Evolutionary conservation across 169 alveolate genomes (phyloP), one percentile per base, ranked within the genome.

Genomic region (Amoebophrya sp.): DNA sequence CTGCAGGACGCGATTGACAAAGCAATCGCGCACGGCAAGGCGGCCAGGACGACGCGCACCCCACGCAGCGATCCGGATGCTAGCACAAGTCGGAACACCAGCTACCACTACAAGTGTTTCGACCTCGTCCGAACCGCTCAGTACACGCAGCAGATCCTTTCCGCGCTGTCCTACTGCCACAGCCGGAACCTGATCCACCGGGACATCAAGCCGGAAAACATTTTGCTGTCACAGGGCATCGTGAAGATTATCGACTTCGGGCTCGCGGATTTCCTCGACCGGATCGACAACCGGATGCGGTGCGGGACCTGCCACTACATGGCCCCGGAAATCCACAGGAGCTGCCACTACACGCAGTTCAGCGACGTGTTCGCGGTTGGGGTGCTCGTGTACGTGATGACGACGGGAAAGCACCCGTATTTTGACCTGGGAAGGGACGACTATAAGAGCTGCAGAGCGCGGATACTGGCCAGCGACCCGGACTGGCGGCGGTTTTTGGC

Each of bases 201-300:
- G 78, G 99, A 97, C 93, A 96, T 97, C 58, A 97, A 97, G 88
- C 99, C 99, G 20, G 99, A 97, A 91, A 97, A 97, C 92, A 96
- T 97, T 91, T 91, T 95, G 34, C 26, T 58, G 26, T 58, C 78
- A 1, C 4, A 16, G 29, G 78, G 78, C 39, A 16, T 58, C 78
- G 29, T 58, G 78, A 58, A 58, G 23, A 58, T 58, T 16, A 58
- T 58, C 34, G 78, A 58, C 34, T 58, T 58, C 34, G 78, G 78
- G 10, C 78, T 58, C 4, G 78, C 78, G 78, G 78, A 58, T 16
- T 58, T 58, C 23, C 78, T 58, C 23, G 78, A 58, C 34, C 78
- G 78, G 34, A 58, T 58, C 23, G 78, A 58, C 26, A n/a, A 10
- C 34, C 26, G 34, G 29, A n/a, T n/a, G 78, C 78, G 78, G 29